Evolutionary conservation across 2,329 filamentous ascomycete species (phyloP).

Genomic region (Coleophoma crateriformis): DNA sequence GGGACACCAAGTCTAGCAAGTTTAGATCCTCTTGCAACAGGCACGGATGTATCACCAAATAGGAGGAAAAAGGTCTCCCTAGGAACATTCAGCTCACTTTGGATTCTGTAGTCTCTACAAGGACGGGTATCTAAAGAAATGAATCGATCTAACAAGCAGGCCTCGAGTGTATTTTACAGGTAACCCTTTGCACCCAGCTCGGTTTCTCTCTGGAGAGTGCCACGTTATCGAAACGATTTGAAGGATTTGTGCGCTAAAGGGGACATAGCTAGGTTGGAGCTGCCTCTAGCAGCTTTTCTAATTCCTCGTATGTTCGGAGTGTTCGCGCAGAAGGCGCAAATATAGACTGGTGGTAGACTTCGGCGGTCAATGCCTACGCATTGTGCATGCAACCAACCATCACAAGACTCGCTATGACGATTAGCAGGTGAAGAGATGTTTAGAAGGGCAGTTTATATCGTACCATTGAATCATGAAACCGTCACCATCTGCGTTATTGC

Average conservation of each 20-base stretch:
- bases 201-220: constrained; percentile 2
- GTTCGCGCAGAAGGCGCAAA: constrained; percentile 58
- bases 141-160: neutral
- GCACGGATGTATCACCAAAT: too few species aligned
- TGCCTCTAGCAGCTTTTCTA: constrained; percentile 28
- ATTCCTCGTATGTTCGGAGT: constrained; percentile 47
- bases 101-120: neutral
- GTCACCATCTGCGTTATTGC: constrained; percentile 35
- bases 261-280: constrained; percentile 24
- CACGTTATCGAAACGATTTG: constrained; percentile 33
- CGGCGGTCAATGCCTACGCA: constrained; percentile 55
- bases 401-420: constrained; percentile 51
- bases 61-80: too few species aligned
- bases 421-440: neutral
- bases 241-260: constrained; percentile 38
- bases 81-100: neutral
- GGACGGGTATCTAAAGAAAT: neutral
- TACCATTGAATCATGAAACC: constrained; percentile 62
- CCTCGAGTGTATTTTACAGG: neutral
- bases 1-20: too few species aligned
- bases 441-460: constrained; percentile 12
- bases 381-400: constrained; percentile 59
- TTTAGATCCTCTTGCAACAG: too few species aligned
- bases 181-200: neutral
- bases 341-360: constrained; percentile 53